Evolutionary conservation across 2,329 filamentous ascomycete genomes (phyloP).

Genomic region (Colletotrichum cuscutae): DNA sequence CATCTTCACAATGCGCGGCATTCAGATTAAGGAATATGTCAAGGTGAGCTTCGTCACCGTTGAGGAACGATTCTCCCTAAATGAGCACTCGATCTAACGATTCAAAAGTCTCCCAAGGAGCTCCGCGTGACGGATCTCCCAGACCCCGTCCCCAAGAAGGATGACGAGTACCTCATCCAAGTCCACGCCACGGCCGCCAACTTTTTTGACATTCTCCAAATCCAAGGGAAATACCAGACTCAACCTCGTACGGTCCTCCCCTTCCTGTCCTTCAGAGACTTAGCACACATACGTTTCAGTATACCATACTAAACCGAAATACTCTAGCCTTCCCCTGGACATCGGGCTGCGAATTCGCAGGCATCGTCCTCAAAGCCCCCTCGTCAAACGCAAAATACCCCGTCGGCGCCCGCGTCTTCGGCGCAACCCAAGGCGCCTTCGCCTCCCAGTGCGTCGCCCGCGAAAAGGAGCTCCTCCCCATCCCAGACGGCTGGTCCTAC

Average conservation of each 20-base stretch:
- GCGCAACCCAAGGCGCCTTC: constrained; percentile 86
- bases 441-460: constrained; percentile 77
- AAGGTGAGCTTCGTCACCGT: constrained; percentile 60
- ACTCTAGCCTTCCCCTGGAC: constrained; percentile 81
- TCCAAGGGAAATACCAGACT: constrained; percentile 94
- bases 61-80: constrained; percentile 2
- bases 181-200: constrained; percentile 91
- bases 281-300: no score
- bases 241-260: constrained; percentile 70
- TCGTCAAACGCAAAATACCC: constrained; percentile 70
- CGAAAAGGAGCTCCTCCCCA: constrained; percentile 75
- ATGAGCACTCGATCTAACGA: not conserved
- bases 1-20: constrained; percentile 73
- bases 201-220: constrained; percentile 97
- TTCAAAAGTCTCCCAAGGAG: constrained; percentile 75
- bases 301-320: no score
- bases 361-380: constrained; percentile 77
- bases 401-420: constrained; percentile 86
- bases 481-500: constrained; percentile 86
- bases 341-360: constrained; percentile 87
- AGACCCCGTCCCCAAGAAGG: constrained; percentile 74
- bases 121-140: constrained; percentile 80
- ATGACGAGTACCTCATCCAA: constrained; percentile 85
- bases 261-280: not conserved
- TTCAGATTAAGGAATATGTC: constrained; percentile 79